Base-by-base conservation (phyloP, 2,329 filamentous ascomycete genomes). In the Zarea fungicola region DNA sequence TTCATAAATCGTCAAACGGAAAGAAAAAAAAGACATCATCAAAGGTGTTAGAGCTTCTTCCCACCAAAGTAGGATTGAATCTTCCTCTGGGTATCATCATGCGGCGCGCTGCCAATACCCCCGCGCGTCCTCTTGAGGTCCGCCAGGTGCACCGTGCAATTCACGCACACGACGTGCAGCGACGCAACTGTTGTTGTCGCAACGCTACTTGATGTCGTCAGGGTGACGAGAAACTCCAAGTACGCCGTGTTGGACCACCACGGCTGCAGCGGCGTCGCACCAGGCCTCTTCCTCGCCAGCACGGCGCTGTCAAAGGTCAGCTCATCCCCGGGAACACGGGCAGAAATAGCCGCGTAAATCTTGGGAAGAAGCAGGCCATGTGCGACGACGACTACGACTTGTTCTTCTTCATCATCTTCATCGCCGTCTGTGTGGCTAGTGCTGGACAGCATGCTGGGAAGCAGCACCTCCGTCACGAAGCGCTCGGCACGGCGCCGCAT, bases 321-420 rank as follows among this genome's bases (percentile, higher is more conserved):
- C 49, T 1, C 57, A 46, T 2, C 88, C 76, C 6, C 16, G 5
- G 42, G 29, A 7, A 3, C 78, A 73, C 85, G 68, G 13, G 95
- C 63, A 11, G 76, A n/a, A n/a, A n/a, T n/a, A n/a, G n/a, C n/a
- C n/a, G 73, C 48, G 76, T 75, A 75, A 86, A 84, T 65, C 26
- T 81, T 75, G 2, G 80, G 81, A 3, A 96, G 76, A 34, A 95
- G 81, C 52, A 95, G 84, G 14, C 91, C 90, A 60, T 96, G 91
- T 2, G 90, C 85, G 4, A 95, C 85, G 13, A 95, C 68, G 1
- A 81, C 83, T 11, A 89, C 69, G 22, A 51, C 55, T 43, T 40
- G 55, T 1, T 51, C 46, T 9, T 42, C 22, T 5, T 44, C 49
- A 1, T 50, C 41, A 1, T 28, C 49, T n/a, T n/a, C n/a, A n/a